Base-by-base conservation (phyloP, 805 yeast genomes). In the Yarrowia porcina region DNA sequence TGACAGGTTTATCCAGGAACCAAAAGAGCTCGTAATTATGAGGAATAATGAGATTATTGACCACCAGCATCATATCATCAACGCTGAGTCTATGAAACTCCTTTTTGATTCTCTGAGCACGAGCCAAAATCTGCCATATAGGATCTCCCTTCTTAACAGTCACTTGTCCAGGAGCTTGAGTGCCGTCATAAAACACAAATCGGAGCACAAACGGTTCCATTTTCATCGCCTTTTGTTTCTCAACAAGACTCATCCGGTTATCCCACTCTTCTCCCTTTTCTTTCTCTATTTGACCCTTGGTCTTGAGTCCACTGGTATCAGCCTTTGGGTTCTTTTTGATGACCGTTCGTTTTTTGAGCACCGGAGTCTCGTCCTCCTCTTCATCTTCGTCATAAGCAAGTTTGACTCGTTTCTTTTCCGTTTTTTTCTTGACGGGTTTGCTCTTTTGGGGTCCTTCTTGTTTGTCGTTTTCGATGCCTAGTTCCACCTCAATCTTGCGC, bases 11-110 rank as follows among this genome's bases (percentile, higher is more conserved):
- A 13, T 52, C 56, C 21, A 66, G 61, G 57, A 71, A 71, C 64
- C 69, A 70, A 45, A 66, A 64, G 20, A 71, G 64, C 23, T 71
- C 72, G 60, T 70, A 71, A 61, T 71, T 67, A 35, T 71, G 74
- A 4, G 74, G 74, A 35, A 71, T 72, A 20, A 71, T 71, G 21
- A 71, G 67, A 57, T 68, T 67, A 36, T 70, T 66, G 36, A 65
- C 65, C 33, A 71, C 73, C 23, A 71, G 65, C 66, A 71, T 64
- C 11, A 71, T 67, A 44, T 71, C 74, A 63, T 72, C 71, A 13
- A 69, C 69, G 7, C 70, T 69, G 17, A 69, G 70, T 11, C 74
- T 57, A 32, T 69, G 71, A 36, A 70, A 64, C 61, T 70, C 69
- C 52, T 63, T 65, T 13, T 64, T 60, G 21, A 50, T 66, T 23